Evolutionary conservation across 1,284 basidiomycete species (phyloP).

Genomic region (Leucoagaricus sp.): DNA sequence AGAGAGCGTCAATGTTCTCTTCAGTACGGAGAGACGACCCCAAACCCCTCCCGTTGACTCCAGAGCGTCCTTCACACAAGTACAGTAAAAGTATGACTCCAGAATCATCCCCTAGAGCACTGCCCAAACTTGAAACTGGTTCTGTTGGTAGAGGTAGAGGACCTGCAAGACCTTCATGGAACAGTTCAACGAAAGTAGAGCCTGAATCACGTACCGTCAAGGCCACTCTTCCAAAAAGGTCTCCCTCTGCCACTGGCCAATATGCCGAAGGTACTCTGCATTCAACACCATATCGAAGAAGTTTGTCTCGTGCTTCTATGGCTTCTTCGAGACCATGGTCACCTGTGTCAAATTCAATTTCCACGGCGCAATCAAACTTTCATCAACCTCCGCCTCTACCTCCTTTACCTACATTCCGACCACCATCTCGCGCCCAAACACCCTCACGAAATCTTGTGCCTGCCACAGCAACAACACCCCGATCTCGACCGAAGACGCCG

Average conservation of each 20-base stretch:
- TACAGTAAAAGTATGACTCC: conserved; percentile 71
- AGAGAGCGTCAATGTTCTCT: conserved; percentile 62
- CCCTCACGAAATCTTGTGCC: conserved; percentile 43
- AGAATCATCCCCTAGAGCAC: conserved; percentile 54
- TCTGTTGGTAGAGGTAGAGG: conserved; percentile 35
- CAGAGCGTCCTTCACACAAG: conserved; percentile 63
- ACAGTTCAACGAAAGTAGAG: conserved; percentile 74
- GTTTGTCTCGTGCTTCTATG: conserved; percentile 72
- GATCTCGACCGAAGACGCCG: conserved; percentile 73
- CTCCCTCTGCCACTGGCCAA: conserved; percentile 46
- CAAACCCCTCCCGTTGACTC: conserved; percentile 50
- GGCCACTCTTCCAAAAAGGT: conserved; percentile 48
- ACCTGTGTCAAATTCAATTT: conserved; percentile 70
- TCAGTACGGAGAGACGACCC: conserved; percentile 37
- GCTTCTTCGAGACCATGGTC: conserved; percentile 80
- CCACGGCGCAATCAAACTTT: conserved; percentile 65
- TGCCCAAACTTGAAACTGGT: conserved; percentile 34
- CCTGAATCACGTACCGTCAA: conserved; percentile 50
- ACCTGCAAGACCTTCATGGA: conserved; percentile 61
- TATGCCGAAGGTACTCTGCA: conserved; percentile 48
- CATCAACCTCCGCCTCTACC: conserved; percentile 37
- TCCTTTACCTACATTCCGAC: conserved; percentile 34
- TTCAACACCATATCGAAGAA: conserved; percentile 54
- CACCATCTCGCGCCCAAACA: conserved; percentile 45
- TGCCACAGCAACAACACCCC: conserved; percentile 47